Base-by-base conservation (phyloP, 495 filamentous ascomycete species). In the Umbilicaria muhlenbergii region DNA sequence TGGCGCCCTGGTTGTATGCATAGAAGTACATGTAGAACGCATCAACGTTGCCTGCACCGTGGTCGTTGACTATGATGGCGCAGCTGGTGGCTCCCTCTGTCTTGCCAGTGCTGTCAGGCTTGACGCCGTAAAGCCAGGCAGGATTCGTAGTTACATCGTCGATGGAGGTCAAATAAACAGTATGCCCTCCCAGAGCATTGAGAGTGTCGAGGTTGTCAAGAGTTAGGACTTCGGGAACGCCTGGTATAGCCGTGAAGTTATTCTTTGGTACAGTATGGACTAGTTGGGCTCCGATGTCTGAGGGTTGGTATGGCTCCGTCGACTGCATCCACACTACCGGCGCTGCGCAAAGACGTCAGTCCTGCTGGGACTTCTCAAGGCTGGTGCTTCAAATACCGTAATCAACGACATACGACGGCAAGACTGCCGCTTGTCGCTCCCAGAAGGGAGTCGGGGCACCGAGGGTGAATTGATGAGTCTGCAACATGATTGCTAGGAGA, bases 11-110 rank as follows among this genome's bases (percentile, higher is more conserved):
- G 47, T 80, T 75, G 45, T 68, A 80, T 48, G 75, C 66, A 46
- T 77, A 82, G 50, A 81, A 81, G 48, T 81, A 81, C 47, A 81
- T 73, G 51, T 81, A 82, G 44, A 79, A 82, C 0, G 68, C 78
- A 64, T 83, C 78, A 0, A 80, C 57, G 3, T 58, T 57, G 2
- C 67, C 71, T 35, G 59, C 51, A 0, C 69, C 72, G 47, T 73
- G 67, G 48, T 81, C 73, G 42, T 65, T 64, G 14, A 75, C 64
- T 19, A 83, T 67, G 36, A 83, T 63, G 0, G 60, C 61, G 35
- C 62, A 65, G 15, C 62, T 66, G 11, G 63, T 62, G 3, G 64
- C 68, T 48, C 62, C 63, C 2, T 57, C 49, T 1, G 65, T 73
- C 38, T 68, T 63, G 10, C 73, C 70, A 15, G 64, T 57, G 28